phyloP scores from a whole-genome alignment of 169 alveolate genomes.

The Cryptosporidium ryanae region DNA sequence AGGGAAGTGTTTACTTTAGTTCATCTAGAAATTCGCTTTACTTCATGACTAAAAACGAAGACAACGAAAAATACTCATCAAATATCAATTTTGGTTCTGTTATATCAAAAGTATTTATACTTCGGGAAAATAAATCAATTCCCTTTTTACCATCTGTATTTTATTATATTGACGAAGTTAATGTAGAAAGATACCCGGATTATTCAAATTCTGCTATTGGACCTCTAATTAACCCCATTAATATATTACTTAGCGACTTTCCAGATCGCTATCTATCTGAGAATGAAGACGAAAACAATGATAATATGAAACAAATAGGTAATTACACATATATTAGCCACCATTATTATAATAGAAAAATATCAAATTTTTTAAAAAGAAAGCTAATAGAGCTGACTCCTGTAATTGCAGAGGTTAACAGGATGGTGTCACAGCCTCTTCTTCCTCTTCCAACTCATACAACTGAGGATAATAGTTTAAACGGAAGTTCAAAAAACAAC shows the following conservation, averaged over 20 bases:
- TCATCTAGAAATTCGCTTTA: constrained; percentile 55
- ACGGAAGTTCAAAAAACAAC: not conserved
- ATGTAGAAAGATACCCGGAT: constrained; percentile 12
- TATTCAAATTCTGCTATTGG: constrained; percentile 59
- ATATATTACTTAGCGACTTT: constrained; percentile 25
- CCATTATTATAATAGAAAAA: not conserved
- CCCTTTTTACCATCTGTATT: constrained; percentile 57
- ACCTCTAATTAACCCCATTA: constrained; percentile 40
- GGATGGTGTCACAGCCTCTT: constrained; percentile 11
- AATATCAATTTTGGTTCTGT: constrained; percentile 13
- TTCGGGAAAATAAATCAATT: constrained; percentile 15
- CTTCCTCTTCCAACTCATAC: constrained; percentile 40
- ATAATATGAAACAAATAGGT: too few species aligned
- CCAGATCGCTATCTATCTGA: not conserved
- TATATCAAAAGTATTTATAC: constrained; percentile 51
- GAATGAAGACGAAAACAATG: not conserved
- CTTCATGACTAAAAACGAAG: not conserved
- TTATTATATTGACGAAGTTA: constrained; percentile 30
- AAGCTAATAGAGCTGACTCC: constrained; percentile 34
- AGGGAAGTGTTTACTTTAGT: constrained; percentile 29
- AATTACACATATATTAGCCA: too few species aligned
- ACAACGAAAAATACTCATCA: too few species aligned
- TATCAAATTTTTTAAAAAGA: constrained; percentile 2
- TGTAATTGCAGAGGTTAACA: not conserved
- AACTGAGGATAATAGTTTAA: not conserved